Percentiles rank a stretch among this genome's conserved stretches.
These are phyloP conservation scores for Grifola frondosa DNA, from an alignment of 1,284 basidiomycete genomes.

Conservation along the genomic window DNA sequence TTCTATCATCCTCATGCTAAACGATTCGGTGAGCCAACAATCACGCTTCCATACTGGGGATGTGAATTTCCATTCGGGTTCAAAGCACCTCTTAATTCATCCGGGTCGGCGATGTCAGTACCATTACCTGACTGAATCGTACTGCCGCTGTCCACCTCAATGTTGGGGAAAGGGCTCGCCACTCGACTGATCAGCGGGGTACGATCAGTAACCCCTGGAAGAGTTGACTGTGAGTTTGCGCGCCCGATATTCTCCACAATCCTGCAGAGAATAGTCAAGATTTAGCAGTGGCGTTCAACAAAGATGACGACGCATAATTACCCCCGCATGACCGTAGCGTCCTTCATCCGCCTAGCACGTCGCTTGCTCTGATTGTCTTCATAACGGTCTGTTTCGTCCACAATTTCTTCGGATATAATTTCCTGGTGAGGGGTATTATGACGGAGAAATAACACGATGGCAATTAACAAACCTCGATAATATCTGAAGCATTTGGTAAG, in stretches of 20 bases:
- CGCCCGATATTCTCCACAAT: slow-evolving; percentile 29
- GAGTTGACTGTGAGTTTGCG: slow-evolving; percentile 12
- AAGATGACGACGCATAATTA: slow-evolving; percentile 31
- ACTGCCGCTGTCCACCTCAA: background rate
- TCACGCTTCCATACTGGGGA: slow-evolving; percentile 17
- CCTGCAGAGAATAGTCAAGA: slow-evolving; percentile 5
- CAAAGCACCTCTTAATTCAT: background rate
- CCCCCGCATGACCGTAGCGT: slow-evolving; percentile 81
- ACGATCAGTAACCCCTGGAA: slow-evolving; percentile 18
- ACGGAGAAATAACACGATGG: background rate
- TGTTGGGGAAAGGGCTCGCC: slow-evolving; percentile 7
- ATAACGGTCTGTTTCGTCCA: slow-evolving; percentile 89
- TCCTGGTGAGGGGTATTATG: slow-evolving; percentile 40
- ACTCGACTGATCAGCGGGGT: slow-evolving; percentile 20
- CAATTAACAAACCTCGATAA: slow-evolving; percentile 55
- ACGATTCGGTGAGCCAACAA: too few relatives aligned
- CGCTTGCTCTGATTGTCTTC: slow-evolving; percentile 82
- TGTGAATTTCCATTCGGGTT: slow-evolving; percentile 6
- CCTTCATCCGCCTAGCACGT: slow-evolving; percentile 68
- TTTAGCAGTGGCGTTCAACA: background rate
- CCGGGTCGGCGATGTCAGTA: background rate
- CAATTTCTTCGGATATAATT: slow-evolving; percentile 86
- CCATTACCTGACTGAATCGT: background rate
- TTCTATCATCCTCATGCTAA: too few relatives aligned
- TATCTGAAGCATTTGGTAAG: slow-evolving; percentile 41